Conservation (phyloP, 176 grass and related monocot species). For the Miscanthus lutarioriparius region DNA sequence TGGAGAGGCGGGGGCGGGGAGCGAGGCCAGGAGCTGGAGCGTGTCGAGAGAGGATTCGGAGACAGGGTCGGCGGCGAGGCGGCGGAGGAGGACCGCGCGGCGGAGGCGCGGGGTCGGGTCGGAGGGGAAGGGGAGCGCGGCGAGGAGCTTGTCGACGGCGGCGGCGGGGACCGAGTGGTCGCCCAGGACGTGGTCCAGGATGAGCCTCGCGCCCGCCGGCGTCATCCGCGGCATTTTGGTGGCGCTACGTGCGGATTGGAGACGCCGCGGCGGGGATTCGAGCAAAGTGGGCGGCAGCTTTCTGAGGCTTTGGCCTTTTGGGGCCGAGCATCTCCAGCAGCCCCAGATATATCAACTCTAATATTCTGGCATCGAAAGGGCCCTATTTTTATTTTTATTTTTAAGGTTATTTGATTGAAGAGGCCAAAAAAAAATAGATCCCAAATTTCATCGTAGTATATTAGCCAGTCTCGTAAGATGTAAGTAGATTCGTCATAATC, state of each 20-base stretch:
- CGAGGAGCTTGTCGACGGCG: conserved; percentile 7
- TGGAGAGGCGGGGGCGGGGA: background rate
- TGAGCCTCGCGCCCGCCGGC: conserved; percentile 33
- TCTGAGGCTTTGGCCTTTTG: too few relatives aligned
- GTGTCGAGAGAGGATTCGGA: conserved; percentile 34
- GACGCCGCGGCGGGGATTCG: background rate
- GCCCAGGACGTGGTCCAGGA: conserved; percentile 49
- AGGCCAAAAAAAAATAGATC: too few relatives aligned
- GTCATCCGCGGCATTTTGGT: conserved; percentile 34
- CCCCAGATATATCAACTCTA: too few relatives aligned
- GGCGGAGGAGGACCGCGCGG: conserved; percentile 36
- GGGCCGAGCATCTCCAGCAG: too few relatives aligned
- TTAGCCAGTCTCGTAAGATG: too few relatives aligned
- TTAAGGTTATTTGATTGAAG: too few relatives aligned
- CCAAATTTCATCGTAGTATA: too few relatives aligned
- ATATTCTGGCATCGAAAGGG: too few relatives aligned
- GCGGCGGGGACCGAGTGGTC: conserved; percentile 22
- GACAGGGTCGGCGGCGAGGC: conserved; percentile 42
- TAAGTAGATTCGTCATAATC: too few relatives aligned
- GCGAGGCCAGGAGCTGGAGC: conserved; percentile 41
- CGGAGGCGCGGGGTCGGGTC: conserved; percentile 36
- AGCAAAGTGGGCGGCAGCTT: too few relatives aligned
- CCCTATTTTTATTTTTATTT: too few relatives aligned
- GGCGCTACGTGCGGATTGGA: conserved; percentile 1
- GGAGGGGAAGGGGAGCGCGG: conserved; percentile 39